These are phyloP conservation scores for Logfia minima DNA, from an alignment of 129 eudicot genomes.

Conservation along the genomic window DNA sequence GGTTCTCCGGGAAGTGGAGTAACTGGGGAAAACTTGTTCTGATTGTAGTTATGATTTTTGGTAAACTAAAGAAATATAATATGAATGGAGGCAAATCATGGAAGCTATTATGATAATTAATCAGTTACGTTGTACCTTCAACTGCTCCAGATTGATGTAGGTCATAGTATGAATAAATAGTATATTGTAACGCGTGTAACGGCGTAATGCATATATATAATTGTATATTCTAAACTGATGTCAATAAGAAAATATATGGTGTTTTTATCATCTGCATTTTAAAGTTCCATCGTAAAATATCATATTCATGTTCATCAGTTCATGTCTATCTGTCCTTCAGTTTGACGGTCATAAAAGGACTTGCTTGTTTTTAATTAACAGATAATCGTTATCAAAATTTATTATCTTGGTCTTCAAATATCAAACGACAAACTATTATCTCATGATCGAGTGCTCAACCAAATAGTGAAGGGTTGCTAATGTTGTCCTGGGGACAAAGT, in stretches of 20 bases:
- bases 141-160: not conserved
- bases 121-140: not conserved
- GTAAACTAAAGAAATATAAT: conserved; percentile 66
- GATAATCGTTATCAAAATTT: no score
- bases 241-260: not conserved
- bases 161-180: not conserved
- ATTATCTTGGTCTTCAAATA: no score
- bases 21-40: conserved; percentile 55
- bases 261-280: not conserved
- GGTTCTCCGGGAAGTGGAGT: conserved; percentile 72
- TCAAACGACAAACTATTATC: no score
- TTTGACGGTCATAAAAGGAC: not conserved
- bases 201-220: not conserved
- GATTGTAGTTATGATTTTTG: conserved; percentile 67
- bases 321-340: not conserved
- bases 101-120: conserved; percentile 47
- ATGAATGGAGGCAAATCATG: conserved; percentile 72
- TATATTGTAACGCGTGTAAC: not conserved
- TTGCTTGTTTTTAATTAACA: no score
- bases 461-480: no score
- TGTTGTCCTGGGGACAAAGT: no score
- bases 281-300: not conserved
- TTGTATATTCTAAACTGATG: not conserved
- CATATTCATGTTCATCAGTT: not conserved
- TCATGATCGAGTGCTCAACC: no score